Base-by-base conservation (phyloP, 2,329 filamentous ascomycete species). In the Aspergillus brasiliensis region DNA sequence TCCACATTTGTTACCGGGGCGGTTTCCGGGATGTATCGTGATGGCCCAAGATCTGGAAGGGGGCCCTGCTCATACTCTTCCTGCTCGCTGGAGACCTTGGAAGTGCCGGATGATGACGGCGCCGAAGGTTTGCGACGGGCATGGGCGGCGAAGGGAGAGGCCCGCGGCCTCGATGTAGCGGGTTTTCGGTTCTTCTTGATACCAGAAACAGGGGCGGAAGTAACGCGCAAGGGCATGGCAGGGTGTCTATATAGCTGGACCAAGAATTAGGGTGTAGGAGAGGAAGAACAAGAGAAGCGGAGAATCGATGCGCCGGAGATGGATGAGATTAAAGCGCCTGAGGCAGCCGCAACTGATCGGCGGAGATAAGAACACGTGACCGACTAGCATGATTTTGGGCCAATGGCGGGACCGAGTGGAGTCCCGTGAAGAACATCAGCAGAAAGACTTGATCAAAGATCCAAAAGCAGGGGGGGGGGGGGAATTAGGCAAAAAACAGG, bases 1-100 rank as follows among this genome's bases (percentile, higher is more conserved):
- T 80, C 74, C 4, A 86, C 81, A 72, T 81, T 79, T 48, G 77
- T 73, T 15, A 82, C 79, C 5, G 76, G 72, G 1, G 81, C 71
- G 17, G 82, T 77, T 19, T 79, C 67, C 5, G 81, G 73, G 2
- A 87, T 77, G 27, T 80, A 81, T 8, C 76, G 77, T 7, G 84
- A 79, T 4, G 79, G 68, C 19, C 84, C 84, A 4, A 79, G 71
- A 59, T 87, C 84, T 2, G 83, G 79, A 3, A 88, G 76, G 7
- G 73, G 73, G 19, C 81, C 78, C 13, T 69, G 64, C 21, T 73
- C 66, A 21, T 69, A 60, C 46, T 74, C 66, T 13, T 34, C 11
- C 31, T 62, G 66, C 19, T 54, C 40, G 46, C 70, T 66, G 37
- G 64, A 57, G 52, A 70, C 57, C 52, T 73, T 73, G 55, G 65